Evolutionary conservation across 805 yeast species (phyloP).

Genomic region (Candida orba): DNA sequence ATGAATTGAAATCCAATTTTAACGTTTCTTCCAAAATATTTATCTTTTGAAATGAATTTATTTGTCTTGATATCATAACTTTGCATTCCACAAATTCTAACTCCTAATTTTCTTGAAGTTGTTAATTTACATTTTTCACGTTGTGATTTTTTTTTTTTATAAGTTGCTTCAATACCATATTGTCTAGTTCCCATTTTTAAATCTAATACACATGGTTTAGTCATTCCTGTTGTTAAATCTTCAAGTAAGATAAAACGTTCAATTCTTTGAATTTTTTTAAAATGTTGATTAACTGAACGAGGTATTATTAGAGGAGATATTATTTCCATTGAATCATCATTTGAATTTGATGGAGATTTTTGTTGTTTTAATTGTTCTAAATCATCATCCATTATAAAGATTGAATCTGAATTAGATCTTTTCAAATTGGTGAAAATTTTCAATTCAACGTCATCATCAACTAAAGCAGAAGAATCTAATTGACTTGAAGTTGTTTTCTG

Average conservation of each 20-base stretch:
- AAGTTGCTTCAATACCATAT: constrained; percentile 88
- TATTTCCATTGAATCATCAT: constrained; percentile 8
- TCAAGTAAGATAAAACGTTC: constrained; percentile 84
- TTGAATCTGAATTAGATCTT: constrained; percentile 26
- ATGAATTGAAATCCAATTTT: constrained; percentile 69
- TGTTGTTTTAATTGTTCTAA: neutral
- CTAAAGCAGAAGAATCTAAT: neutral
- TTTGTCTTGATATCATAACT: constrained; percentile 50
- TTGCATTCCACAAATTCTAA: constrained; percentile 92
- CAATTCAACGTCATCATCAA: neutral
- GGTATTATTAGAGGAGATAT: constrained; percentile 18
- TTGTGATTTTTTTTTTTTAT: constrained; percentile 70
- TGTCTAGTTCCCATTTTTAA: constrained; percentile 98
- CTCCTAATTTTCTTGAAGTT: constrained; percentile 78
- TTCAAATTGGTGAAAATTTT: constrained; percentile 1
- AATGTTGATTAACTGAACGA: constrained; percentile 4
- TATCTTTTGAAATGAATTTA: constrained; percentile 66
- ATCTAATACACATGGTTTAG: constrained; percentile 85
- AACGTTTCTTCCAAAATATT: constrained; percentile 84
- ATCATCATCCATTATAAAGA: constrained; percentile 39
- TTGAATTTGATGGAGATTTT: constrained; percentile 1
- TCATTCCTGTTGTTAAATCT: constrained; percentile 80
- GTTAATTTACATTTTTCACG: constrained; percentile 72
- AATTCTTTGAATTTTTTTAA: constrained; percentile 43
- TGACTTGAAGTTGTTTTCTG: neutral